Evolutionary conservation across 129 eudicot genomes (phyloP).

Genomic region (Dittrichia graveolens): DNA sequence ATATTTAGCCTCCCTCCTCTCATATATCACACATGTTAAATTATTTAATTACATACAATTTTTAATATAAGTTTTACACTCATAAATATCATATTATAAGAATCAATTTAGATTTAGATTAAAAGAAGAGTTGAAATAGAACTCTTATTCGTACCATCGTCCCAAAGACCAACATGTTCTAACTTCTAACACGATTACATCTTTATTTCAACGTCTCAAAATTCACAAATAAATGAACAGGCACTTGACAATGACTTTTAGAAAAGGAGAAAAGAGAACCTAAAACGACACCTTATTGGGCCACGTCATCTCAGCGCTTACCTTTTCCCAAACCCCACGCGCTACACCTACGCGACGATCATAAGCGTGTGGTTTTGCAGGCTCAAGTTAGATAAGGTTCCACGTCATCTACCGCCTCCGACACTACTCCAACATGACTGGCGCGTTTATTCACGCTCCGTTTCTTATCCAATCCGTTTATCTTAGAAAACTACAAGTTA

Average conservation of each 20-base stretch:
- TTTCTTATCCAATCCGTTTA: conserved; percentile 22
- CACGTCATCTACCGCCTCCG: conserved; percentile 34
- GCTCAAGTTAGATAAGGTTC: conserved; percentile 36
- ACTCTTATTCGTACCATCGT: too few relatives aligned
- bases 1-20: too few relatives aligned
- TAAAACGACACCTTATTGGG: conserved; percentile 6
- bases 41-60: too few relatives aligned
- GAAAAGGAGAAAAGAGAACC: neutral
- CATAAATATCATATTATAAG: too few relatives aligned
- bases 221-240: neutral
- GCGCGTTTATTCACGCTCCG: conserved; percentile 40
- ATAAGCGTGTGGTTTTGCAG: conserved; percentile 29
- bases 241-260: neutral
- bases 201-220: too few relatives aligned
- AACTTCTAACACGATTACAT: too few relatives aligned
- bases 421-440: conserved; percentile 30
- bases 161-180: too few relatives aligned
- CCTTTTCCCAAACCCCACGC: conserved; percentile 12
- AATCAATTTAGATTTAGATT: too few relatives aligned
- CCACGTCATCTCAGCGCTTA: neutral
- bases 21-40: too few relatives aligned
- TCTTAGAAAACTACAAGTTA: neutral
- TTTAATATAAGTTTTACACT: too few relatives aligned
- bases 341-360: conserved; percentile 18
- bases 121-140: too few relatives aligned